A percentile compares a stretch with the other conserved stretches of the same genome.
phyloP scores from a whole-genome alignment of 371 early-diverging fungal genomes.

The Fennellomyces sp. region DNA sequence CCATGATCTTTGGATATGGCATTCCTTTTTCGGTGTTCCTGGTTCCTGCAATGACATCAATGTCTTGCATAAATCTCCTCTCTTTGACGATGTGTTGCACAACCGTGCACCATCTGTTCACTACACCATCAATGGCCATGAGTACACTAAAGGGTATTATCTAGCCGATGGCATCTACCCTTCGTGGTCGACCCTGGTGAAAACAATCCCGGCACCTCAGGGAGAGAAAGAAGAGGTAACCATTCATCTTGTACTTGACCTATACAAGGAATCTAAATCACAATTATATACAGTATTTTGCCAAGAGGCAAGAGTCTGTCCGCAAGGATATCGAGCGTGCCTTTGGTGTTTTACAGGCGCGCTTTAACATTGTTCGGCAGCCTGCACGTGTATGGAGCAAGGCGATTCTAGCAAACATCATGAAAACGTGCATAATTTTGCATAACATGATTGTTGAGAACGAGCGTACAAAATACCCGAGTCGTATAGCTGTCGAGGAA shows the following conservation, averaged over 20 bases:
- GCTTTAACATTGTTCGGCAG: neutral
- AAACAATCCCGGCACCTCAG: neutral
- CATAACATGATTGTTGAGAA: conserved; percentile 4
- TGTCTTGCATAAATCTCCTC: neutral
- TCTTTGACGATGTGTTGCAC: neutral
- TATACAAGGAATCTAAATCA: neutral
- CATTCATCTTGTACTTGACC: too few species aligned
- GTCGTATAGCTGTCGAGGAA: neutral
- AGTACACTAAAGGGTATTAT: neutral
- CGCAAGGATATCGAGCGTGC: neutral
- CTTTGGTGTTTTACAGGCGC: neutral
- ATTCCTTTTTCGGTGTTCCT: neutral
- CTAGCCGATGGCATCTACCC: conserved; percentile 3
- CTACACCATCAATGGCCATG: neutral
- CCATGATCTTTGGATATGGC: neutral
- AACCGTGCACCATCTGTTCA: neutral
- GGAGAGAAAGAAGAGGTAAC: neutral
- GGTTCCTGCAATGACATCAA: neutral
- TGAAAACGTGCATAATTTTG: neutral
- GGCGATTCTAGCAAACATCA: neutral
- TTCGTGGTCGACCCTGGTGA: neutral
- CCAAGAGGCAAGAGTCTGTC: neutral
- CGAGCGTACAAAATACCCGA: neutral
- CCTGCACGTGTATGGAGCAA: neutral
- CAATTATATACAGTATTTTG: neutral